Evolutionary conservation across 352 stramenopile species (phyloP), one percentile per base, ranked within the genome.

Genomic region (Phytophthora idaei): DNA sequence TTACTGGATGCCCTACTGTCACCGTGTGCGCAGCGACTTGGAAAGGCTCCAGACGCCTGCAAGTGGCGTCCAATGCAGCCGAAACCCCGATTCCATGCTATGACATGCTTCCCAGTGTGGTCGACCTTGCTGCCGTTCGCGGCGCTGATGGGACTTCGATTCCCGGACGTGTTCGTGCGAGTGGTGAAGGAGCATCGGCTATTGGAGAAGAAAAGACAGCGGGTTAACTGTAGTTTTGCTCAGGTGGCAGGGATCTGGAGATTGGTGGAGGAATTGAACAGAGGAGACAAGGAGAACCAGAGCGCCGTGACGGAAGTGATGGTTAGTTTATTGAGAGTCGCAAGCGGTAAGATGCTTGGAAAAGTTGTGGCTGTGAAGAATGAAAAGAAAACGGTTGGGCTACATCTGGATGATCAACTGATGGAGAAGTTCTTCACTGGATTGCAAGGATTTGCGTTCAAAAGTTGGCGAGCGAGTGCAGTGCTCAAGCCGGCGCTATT

Each of bases 41-140:
- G 60, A 14, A 27, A 31, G 10, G 6, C 44, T 0, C 63, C 69
- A 46, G 57, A 71, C 7, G 74, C 71, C 15, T 92, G 84, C 44
- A 74, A 70, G 53, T 92, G 84, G 84, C 60, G 64, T 6, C 32
- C 61, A 2, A 50, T 12, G 25, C 61, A 77, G 36, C 51, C 68
- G 28, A 90, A 88, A 50, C 84, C 84, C 0, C 66, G 74, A 51
- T 90, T 84, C 46, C 78, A 89, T 53, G 60, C 78, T 5, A 92
- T 92, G 84, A 66, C 66, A 27, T 92, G 84, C 67, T 81, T 83
- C 1, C 61, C 67, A 2, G 61, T 85, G 2, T 92, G 84, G 84
- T 77, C 84, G 27, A 52, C 77, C 10, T 46, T 92, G 61, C 63
- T 84, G 55, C 84, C 82, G n/a, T 84, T 89, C 29, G 47, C 83